Conservation (phyloP, 805 yeast genomes). For the Ogataea allantospora region DNA sequence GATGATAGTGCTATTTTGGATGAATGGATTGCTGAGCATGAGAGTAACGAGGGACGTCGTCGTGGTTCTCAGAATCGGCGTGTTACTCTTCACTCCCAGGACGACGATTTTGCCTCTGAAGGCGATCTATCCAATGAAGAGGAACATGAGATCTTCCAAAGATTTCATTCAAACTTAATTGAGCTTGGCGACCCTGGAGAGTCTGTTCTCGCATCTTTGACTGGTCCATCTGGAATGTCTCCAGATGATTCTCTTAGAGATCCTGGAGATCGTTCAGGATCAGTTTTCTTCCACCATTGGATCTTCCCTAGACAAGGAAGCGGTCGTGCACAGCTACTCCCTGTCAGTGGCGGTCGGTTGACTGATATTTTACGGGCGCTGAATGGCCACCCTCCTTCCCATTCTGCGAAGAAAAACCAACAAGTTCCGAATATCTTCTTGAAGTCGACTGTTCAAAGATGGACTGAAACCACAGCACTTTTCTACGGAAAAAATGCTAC, state of each 20-base stretch:
- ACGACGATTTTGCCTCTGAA: slow-evolving; percentile 11
- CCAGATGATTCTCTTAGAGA: slow-evolving; percentile 12
- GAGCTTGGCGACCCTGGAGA: slow-evolving; percentile 10
- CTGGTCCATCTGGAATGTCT: slow-evolving; percentile 9
- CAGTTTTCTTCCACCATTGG: slow-evolving; percentile 13
- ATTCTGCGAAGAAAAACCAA: slow-evolving; percentile 14
- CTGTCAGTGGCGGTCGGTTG: slow-evolving; percentile 18
- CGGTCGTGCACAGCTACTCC: slow-evolving; percentile 14
- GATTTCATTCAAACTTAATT: slow-evolving; percentile 10
- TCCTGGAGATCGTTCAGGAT: slow-evolving; percentile 9
- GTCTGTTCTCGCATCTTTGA: slow-evolving; percentile 10
- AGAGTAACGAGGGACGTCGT: slow-evolving; percentile 23
- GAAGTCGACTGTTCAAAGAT: slow-evolving; percentile 55
- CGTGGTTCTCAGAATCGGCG: slow-evolving; percentile 7
- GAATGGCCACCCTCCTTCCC: slow-evolving; percentile 15
- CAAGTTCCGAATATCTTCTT: slow-evolving; percentile 24
- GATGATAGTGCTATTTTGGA: slow-evolving; percentile 33
- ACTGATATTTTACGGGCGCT: slow-evolving; percentile 21
- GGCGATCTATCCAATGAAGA: slow-evolving; percentile 18
- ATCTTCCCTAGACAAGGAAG: slow-evolving; percentile 17
- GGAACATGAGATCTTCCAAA: slow-evolving; percentile 11
- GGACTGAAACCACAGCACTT: slow-evolving; percentile 58
- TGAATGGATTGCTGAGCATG: slow-evolving; percentile 34
- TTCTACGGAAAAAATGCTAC: slow-evolving; percentile 45
- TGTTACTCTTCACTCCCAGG: slow-evolving; percentile 6